Base-by-base conservation (phyloP, 2,329 filamentous ascomycete genomes). In the Scortechinia acanthostroma region DNA sequence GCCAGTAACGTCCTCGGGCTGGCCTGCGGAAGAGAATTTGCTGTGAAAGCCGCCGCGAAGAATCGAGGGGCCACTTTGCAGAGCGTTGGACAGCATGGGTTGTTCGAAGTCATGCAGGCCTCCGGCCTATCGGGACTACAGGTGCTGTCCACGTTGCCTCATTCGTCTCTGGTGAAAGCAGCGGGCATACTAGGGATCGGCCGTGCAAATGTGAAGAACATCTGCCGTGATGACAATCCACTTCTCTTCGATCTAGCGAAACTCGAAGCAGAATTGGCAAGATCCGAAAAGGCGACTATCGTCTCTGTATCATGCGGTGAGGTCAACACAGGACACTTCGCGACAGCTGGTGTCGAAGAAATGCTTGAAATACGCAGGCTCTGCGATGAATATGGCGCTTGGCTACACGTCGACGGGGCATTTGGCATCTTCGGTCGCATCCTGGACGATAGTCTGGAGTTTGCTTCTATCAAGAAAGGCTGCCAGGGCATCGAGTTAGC, bases 351-450 rank as follows among this genome's bases (percentile, higher is more conserved):
- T 1, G 51, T 61, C 2, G 68, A 72, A 3, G 80, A 90, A 49
- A 82, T 83, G 69, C 59, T 63, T 45, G 68, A 69, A 46, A 63
- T 96, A 28, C 76, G 91, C 48, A 64, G 68, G 3, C 58, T 95
- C 30, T 89, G 87, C 37, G 83, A 93, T 53, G 68, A 71, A 51
- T 80, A 91, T 51, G 74, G 75, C 1, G 83, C 88, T 1, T 96
- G 91, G 91, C 73, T 96, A 30, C 91, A 97, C 60, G 82, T 91
- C 4, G 91, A 96, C 55, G 91, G 86, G 40, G 91, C 91, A 0
- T 95, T 97, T 59, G 91, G 91, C 0, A 75, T 95, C 13, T 89
- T 94, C 57, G 85, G 78, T 1, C 76, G 89, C 14, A 60, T 80
- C 1, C 70, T 96, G 1, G 72, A 77, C 0, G 58, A 70, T 0